phyloP scores from a whole-genome alignment of 169 alveolate species.

The Plasmodium vinckei region DNA sequence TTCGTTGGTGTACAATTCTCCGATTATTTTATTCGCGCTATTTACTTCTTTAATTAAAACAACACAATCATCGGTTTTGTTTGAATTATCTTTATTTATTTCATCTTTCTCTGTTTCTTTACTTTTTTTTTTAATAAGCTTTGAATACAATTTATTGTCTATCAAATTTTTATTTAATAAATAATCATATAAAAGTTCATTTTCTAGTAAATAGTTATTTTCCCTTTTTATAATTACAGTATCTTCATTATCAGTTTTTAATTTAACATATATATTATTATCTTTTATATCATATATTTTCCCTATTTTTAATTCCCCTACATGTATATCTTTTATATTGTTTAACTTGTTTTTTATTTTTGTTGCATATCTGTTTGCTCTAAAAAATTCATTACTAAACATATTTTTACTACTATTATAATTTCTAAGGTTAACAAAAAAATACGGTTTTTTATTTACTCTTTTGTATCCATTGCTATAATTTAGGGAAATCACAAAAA shows the following conservation, averaged over 20 bases:
- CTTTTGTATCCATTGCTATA: not conserved
- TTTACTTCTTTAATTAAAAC: conserved; percentile 53
- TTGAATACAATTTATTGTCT: conserved; percentile 18
- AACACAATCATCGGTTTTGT: conserved; percentile 15
- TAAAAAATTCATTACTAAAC: not conserved
- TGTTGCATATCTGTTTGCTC: not conserved
- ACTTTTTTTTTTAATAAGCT: conserved; percentile 10
- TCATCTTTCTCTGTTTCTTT: not conserved
- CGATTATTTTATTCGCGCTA: conserved; percentile 28
- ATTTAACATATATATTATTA: conserved; percentile 63
- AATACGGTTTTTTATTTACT: not conserved
- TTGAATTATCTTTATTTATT: not conserved
- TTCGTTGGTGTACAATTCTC: conserved; percentile 61
- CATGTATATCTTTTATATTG: conserved; percentile 15
- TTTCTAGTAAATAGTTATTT: conserved; percentile 49
- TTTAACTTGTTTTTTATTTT: conserved; percentile 27
- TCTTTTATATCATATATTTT: conserved; percentile 26
- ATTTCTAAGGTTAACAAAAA: conserved; percentile 4
- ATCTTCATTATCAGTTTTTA: conserved; percentile 32
- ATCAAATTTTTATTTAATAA: conserved; percentile 40
- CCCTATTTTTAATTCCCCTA: conserved; percentile 72
- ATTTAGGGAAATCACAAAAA: not conserved
- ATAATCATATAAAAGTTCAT: conserved; percentile 61
- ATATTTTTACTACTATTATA: not conserved
- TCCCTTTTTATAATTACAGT: conserved; percentile 65